Evolutionary conservation across 306 rosid species (phyloP).

Genomic region (Malus asiatica): DNA sequence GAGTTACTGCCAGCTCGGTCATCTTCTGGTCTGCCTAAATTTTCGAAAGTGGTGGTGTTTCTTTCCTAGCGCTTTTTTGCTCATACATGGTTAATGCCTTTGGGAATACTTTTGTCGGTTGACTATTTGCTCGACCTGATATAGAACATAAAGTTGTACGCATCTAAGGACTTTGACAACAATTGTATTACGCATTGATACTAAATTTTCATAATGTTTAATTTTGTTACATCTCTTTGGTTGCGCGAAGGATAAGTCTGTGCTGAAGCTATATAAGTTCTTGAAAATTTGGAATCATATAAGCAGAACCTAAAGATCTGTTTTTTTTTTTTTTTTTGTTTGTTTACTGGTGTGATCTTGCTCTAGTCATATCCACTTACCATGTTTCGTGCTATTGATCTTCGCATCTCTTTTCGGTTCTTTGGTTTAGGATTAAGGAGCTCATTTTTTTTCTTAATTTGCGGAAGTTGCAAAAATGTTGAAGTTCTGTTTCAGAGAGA

Average conservation of each 20-base stretch:
- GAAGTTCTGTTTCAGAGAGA: neutral
- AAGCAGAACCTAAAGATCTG: neutral
- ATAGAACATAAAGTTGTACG: slow-evolving; percentile 10
- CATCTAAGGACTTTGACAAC: slow-evolving; percentile 12
- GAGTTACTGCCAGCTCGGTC: neutral
- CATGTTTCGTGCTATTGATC: neutral
- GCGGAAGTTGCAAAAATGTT: neutral
- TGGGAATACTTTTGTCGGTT: slow-evolving; percentile 8
- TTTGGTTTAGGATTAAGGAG: neutral
- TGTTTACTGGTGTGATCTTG: neutral
- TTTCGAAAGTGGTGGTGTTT: slow-evolving; percentile 21
- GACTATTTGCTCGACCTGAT: neutral
- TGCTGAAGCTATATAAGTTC: neutral
- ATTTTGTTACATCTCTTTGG: neutral
- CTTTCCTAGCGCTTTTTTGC: neutral
- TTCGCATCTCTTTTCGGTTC: neutral
- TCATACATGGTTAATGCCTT: slow-evolving; percentile 9
- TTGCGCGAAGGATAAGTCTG: neutral
- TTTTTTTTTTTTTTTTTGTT: neutral
- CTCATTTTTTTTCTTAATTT: neutral
- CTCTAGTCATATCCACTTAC: neutral
- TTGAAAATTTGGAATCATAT: neutral
- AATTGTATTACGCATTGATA: slow-evolving; percentile 7
- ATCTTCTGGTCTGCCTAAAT: slow-evolving; percentile 2
- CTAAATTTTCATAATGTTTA: neutral